Evolutionary conservation across 352 stramenopile genomes (phyloP), one percentile per base, ranked within the genome.

Genomic region (Phytophthora macrochlamydospora): DNA sequence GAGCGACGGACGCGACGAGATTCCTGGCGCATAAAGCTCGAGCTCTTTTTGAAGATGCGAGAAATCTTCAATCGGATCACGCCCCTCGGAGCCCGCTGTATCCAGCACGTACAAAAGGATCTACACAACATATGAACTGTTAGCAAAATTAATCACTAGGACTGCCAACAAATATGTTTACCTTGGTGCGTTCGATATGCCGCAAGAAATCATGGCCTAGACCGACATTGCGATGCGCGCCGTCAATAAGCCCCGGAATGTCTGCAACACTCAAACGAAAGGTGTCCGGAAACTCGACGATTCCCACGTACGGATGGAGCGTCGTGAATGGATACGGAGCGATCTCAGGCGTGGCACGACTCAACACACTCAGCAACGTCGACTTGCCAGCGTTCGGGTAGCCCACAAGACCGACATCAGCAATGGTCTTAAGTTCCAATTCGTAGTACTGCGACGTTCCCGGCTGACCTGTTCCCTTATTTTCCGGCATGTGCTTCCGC

Each of bases 341-440:
- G 60, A 99, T 98, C 62, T 98, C 92, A 6, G 97, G 97, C 37
- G 85, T 95, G 1, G 97, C 96, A 14, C 86, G 85, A 45, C 91
- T 98, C 56, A 99, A 83, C 24, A 94, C 90, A 33, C 91, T 94
- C 8, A 99, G 79, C 43, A 99, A 75, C 35, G 89, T 98, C 12
- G 85, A 98, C 78, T 99, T 99, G 64, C 98, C 98, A 1, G 98
- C 98, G 78, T 99, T 99, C 1, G 98, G 98, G 67, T 99, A 99
- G 24, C 98, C 98, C 2, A 99, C 97, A 2, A 99, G 85, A 14
- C 97, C 98, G 42, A 99, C 87, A 74, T 99, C 98, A 4, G 98
- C 98, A 63, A 99, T 98, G 7, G 96, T 90, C 83, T 99, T 99
- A 37, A 99, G 83, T 71, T 99, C 97, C n/a, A 99, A 65, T 57